Conservation (phyloP, 2,329 filamentous ascomycete genomes). For the Coccinonectria pachysandricola region DNA sequence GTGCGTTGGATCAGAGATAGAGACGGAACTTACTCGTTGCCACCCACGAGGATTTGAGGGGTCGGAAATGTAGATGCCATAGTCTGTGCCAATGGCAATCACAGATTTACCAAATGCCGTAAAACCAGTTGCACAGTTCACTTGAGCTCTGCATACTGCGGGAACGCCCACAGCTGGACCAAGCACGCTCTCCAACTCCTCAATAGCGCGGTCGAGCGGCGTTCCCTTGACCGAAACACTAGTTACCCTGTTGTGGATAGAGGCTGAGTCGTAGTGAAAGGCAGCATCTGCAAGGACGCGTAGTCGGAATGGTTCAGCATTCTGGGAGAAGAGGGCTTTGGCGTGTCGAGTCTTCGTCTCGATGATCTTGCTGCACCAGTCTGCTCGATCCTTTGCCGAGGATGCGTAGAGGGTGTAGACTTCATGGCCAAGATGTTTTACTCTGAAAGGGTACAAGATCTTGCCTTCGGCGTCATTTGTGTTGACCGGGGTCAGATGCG, state of each 20-base stretch:
- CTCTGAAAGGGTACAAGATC: conserved; percentile 84
- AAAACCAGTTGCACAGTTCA: conserved; percentile 92
- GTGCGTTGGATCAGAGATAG: no score
- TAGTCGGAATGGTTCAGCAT: conserved; percentile 89
- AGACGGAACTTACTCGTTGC: conserved; percentile 56
- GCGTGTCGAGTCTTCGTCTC: conserved; percentile 93
- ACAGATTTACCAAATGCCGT: conserved; percentile 73
- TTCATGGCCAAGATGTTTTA: conserved; percentile 92
- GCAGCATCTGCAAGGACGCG: conserved; percentile 87
- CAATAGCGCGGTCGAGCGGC: conserved; percentile 80
- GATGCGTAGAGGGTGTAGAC: conserved; percentile 85
- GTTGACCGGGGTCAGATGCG: conserved; percentile 28
- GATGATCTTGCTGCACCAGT: conserved; percentile 91
- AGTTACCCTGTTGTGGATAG: conserved; percentile 47
- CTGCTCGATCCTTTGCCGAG: conserved; percentile 60
- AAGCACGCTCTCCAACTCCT: conserved; percentile 74
- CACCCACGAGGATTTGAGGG: conserved; percentile 84
- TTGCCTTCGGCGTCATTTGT: conserved; percentile 66
- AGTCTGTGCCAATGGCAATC: conserved; percentile 91
- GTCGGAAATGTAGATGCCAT: conserved; percentile 84
- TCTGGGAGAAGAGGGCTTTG: conserved; percentile 77
- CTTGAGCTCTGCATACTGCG: conserved; percentile 71
- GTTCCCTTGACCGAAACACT: conserved; percentile 79
- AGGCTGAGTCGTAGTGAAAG: conserved; percentile 66
- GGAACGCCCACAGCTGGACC: conserved; percentile 59